These are phyloP conservation scores for Trypanosomatidae sp. DNA, from an alignment of 208 protist genomes.

Conservation along the genomic window DNA sequence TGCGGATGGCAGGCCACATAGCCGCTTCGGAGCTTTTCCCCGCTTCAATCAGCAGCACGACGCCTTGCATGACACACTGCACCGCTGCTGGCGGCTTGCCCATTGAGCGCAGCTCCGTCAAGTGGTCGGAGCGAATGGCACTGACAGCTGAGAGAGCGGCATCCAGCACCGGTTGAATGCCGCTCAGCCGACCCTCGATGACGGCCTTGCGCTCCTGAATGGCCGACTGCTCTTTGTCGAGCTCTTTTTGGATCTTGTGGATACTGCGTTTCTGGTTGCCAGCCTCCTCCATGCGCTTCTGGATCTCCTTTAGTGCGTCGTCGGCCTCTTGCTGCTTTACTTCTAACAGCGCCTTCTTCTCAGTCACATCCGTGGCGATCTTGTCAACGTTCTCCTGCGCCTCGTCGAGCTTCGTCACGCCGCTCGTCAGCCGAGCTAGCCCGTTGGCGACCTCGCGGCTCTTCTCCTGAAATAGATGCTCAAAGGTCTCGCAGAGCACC, in stretches of 20 bases:
- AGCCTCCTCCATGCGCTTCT: constrained; percentile 94
- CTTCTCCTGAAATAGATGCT: constrained; percentile 83
- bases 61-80: constrained; percentile 96
- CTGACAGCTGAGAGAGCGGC: constrained; percentile 93
- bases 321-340: constrained; percentile 96
- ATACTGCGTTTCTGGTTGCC: constrained; percentile 93
- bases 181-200: constrained; percentile 93
- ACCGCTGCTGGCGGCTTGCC: constrained; percentile 95
- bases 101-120: constrained; percentile 97
- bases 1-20: constrained; percentile 94
- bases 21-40: constrained; percentile 75
- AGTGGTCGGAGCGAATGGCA: constrained; percentile 90
- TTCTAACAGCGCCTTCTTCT: constrained; percentile 89
- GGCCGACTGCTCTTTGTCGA: constrained; percentile 92
- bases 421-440: constrained; percentile 78
- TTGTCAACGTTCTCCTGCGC: constrained; percentile 94
- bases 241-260: constrained; percentile 90
- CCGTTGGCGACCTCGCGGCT: constrained; percentile 72
- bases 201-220: constrained; percentile 87
- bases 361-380: constrained; percentile 89
- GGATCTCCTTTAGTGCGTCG: constrained; percentile 95
- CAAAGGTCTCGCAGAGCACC: constrained; percentile 89
- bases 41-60: constrained; percentile 93
- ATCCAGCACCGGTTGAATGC: constrained; percentile 96
- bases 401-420: constrained; percentile 96